Evolutionary conservation across 2,329 filamentous ascomycete species (phyloP), one percentile per base, ranked within the genome.

Genomic region (Cytospora mali): DNA sequence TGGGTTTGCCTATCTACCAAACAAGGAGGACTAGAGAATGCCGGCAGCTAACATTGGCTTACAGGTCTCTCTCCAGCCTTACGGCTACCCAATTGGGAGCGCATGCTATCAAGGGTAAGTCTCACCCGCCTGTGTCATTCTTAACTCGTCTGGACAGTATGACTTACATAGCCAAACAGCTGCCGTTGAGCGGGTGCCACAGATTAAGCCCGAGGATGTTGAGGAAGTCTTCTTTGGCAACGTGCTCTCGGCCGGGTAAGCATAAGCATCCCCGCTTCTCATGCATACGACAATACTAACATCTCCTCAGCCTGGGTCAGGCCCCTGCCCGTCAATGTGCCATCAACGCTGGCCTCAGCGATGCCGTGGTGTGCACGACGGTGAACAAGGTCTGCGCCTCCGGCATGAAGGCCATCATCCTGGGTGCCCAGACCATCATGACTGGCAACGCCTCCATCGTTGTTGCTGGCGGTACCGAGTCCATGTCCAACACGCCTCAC

Each of bases 381-480:
- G 87, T 99, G 74, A 99, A 99, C 89, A 99, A 99, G 83, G 95
- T 99, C 75, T 99, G 95, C 85, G 95, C 95, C 68, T 97, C 93
- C 11, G 89, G 90, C 51, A 82, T 97, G 75, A 99, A 99, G 84
- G 92, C 95, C 70, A 89, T 99, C 74, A 92, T 97, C 69, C 85
- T 99, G 65, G 95, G 91, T 70, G 92, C 94, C 57, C 95, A 98
- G 80, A 97, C 94, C 71, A 99, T 99, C 81, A 93, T 98, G 77
- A 96, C 93, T 59, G 94, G 95, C 70, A 97, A 92, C 75, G 94
- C 94, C 68, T 89, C 92, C 70, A 89, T 97, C 68, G 88, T 99
- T 68, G 92, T 99, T 64, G 95, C 93, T 68, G 95, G 93, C 74
- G 95, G 95, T 71, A 88, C 94, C 69, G 95, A 99, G 83, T 97